Base-by-base conservation (phyloP, 2,329 filamentous ascomycete genomes). In the Hymenoscyphus linearis region DNA sequence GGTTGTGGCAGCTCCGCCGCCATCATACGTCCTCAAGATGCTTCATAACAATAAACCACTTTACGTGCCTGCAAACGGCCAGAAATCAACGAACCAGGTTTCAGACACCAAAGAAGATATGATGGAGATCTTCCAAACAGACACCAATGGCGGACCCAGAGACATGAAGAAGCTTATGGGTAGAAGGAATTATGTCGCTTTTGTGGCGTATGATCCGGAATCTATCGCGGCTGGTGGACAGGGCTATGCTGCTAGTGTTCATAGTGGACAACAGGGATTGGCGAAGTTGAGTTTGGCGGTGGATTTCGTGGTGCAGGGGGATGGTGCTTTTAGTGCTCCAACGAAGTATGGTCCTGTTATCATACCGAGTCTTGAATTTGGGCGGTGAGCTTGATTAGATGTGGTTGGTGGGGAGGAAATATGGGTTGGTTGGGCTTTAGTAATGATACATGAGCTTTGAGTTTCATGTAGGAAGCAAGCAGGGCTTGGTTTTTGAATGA, bases 81-180 rank as follows among this genome's bases (percentile, higher is more conserved):
- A 91, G 60, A 84, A 85, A 66, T 87, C 89, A 0, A 88, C 82
- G 1, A 85, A 91, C 64, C 83, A 87, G 66, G 83, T 90, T 1
- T 89, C 87, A 1, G 95, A 99, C 74, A 99, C 95, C 54, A 98
- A 99, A 76, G 95, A 99, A 75, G 95, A 99, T 76, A 99, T 99
- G 95, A 96, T 99, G 90, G 95, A 99, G 79, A 96, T 99, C 67
- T 99, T 99, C 82, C 91, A 95, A 70, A 90, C 88, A 7, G 95
- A 99, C 69, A 91, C 95, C 16, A 91, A 88, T 59, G 93, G 95
- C n/a, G 80, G 85, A 37, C 80, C 86, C 0, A 83, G 93, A 54
- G 93, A 97, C 74, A 81, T 93, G 72, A 93, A 93, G 78, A 90
- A 93, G 71, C 83, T 99, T 57, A 99, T 99, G 92, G 91, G 89